These are phyloP conservation scores for Acacia acuminata DNA, from an alignment of 306 rosid species.

Conservation along the genomic window DNA sequence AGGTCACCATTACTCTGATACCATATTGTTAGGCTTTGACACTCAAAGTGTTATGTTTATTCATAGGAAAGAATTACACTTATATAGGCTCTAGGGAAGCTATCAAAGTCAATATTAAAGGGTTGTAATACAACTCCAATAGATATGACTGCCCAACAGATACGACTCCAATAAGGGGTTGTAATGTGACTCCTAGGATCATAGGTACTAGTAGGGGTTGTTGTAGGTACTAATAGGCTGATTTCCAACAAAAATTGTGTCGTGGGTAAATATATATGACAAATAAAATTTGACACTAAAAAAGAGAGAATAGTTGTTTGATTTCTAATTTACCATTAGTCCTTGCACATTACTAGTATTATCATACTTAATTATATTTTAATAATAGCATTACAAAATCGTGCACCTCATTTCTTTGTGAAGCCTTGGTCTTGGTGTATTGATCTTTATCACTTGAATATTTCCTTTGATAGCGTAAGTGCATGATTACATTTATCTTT, in stretches of 20 bases:
- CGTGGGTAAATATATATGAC: conserved; percentile 3
- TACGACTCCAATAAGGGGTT: no score
- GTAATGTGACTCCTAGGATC: no score
- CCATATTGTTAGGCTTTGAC: no score
- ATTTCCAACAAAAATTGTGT: not conserved
- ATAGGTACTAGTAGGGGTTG: no score
- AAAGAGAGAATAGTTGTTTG: not conserved
- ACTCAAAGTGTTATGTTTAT: no score
- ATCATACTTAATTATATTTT: not conserved
- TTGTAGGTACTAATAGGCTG: no score
- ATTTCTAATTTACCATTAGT: not conserved
- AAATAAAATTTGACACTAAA: conserved; percentile 2
- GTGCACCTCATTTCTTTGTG: conserved; percentile 22
- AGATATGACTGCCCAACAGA: no score
- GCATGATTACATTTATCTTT: conserved; percentile 15
- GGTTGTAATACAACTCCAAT: no score
- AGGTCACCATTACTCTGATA: no score
- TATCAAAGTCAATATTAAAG: no score
- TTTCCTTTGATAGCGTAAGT: not conserved
- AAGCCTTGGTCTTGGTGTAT: conserved; percentile 9
- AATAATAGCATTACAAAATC: conserved; percentile 11
- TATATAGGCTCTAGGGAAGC: no score
- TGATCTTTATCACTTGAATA: conserved; percentile 9
- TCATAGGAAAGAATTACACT: no score
- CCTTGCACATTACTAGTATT: not conserved